Evolutionary conservation across 805 yeast species (phyloP), one percentile per base, ranked within the genome.

Genomic region (Nakazawaea holstii): DNA sequence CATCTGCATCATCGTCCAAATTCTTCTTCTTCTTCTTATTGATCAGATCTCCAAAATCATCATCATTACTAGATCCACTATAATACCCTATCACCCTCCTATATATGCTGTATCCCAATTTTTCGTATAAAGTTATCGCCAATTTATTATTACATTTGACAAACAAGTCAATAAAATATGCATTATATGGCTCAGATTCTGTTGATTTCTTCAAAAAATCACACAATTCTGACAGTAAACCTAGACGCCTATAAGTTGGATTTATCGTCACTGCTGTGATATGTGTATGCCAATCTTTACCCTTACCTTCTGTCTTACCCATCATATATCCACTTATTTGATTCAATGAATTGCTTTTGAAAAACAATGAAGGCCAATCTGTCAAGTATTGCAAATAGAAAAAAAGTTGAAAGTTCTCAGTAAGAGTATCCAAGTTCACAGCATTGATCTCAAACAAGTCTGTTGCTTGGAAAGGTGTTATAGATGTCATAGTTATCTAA

Each of bases 231-330:
- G 90, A 79, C 1, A 97, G 99, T 35, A 94, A 68, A 1, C 96
- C 95, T 13, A 92, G 73, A 51, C 98, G 69, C 46, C 99, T 69
- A 62, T 84, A 92, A 45, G 80, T 82, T 10, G 87, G 83, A 50
- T 85, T 84, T 1, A 94, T 85, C 0, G 98, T 90, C 3, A 94
- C 96, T 0, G 99, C 98, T 0, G 98, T 89, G 43, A 94, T 90
- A 63, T 94, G 99, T 1, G 96, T 80, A 60, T 94, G 99, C 96
- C 97, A 92, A 50, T 90, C 94, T 41, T 74, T 79, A 5, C 75
- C 79, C 33, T 71, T 71, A 0, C 99, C 99, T 62, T 94, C 99
- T 1, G 95, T 83, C 63, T 94, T 94, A n/a, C 95, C 98, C 80
- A 94, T 80, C 95, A 94, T 84, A 60, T 86, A 85, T 0, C 91